Base-by-base conservation (phyloP, 148 eudicot genomes). In the Bassia scoparia region DNA sequence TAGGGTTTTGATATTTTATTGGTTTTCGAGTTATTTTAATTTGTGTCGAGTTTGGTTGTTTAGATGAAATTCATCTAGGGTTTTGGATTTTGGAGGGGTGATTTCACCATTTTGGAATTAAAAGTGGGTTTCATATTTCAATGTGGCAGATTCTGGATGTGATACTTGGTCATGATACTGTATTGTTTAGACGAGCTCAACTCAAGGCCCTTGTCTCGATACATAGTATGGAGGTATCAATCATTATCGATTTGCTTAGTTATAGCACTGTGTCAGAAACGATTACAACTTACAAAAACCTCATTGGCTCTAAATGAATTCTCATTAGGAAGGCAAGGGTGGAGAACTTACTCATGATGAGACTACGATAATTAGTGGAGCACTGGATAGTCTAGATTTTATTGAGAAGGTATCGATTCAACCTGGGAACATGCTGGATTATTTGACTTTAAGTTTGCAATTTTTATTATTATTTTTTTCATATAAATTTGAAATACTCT, bases 151-250 rank as follows among this genome's bases (percentile, higher is more conserved):
- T 89, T 77, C 85, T 92, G 77, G 97, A 93, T 83, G 81, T 69
- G 68, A 78, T 86, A 37, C 84, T 90, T 77, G 98, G 98, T 59
- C 96, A 89, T 73, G 64, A 86, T 76, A 87, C 92, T 76, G 89
- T 86, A 33, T 78, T 94, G 70, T 91, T 91, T 81, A 89, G 98
- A 77, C 86, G 96, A 78, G 96, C 97, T 50, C 97, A 94, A 65
- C 74, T 94, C 72, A 91, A 94, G 81, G 98, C 98, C 78, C 93
- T 94, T 67, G 98, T 94, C 71, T 82, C 90, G 48, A 94, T 94
- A 66, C 98, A 94, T 54, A 81, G 98, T 74, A 86, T 86, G 86
- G 97, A 91, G 98, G 98, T 90, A 89, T 38, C 17, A 48, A n/a
- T 49, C 35, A 48, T 55, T 66, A 31, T n/a, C 37, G 8, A 58